These are phyloP conservation scores for Penicillium italicum DNA, from an alignment of 2,329 filamentous ascomycete genomes.

Conservation along the genomic window DNA sequence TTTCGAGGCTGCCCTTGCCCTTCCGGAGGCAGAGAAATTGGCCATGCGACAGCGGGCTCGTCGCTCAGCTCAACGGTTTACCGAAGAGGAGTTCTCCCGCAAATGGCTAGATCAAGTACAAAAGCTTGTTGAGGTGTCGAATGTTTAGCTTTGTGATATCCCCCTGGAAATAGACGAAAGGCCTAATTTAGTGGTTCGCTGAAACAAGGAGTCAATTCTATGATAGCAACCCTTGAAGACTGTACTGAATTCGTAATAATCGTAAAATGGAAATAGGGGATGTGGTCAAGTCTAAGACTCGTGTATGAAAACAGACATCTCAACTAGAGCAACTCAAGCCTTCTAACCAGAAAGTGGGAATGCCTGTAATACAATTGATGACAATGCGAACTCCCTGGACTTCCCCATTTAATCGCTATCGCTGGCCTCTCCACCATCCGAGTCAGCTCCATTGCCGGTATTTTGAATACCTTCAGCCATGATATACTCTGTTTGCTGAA, in stretches of 20 bases:
- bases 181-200: neutral
- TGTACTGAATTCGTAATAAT: slow-evolving; percentile 19
- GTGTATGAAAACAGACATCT: slow-evolving; percentile 10
- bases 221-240: neutral
- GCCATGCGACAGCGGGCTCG: slow-evolving; percentile 73
- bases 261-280: slow-evolving; percentile 13
- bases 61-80: slow-evolving; percentile 76
- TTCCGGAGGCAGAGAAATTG: slow-evolving; percentile 58
- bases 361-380: neutral
- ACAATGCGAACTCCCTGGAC: neutral
- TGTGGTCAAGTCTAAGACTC: slow-evolving; percentile 15
- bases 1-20: slow-evolving; percentile 73
- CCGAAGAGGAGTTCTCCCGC: slow-evolving; percentile 76
- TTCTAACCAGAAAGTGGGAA: neutral
- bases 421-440: slow-evolving; percentile 39
- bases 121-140: slow-evolving; percentile 56
- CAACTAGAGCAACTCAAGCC: neutral
- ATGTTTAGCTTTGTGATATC: slow-evolving; percentile 6
- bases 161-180: slow-evolving; percentile 11
- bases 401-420: slow-evolving; percentile 37
- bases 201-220: neutral
- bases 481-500: slow-evolving; percentile 48
- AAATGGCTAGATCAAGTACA: slow-evolving; percentile 76
- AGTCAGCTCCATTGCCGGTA: slow-evolving; percentile 32
- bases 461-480: slow-evolving; percentile 44